A percentile compares a stretch with the other conserved stretches of the same genome.
Conservation (phyloP, 2,329 filamentous ascomycete species). For the Sordariomycetes sp. region DNA sequence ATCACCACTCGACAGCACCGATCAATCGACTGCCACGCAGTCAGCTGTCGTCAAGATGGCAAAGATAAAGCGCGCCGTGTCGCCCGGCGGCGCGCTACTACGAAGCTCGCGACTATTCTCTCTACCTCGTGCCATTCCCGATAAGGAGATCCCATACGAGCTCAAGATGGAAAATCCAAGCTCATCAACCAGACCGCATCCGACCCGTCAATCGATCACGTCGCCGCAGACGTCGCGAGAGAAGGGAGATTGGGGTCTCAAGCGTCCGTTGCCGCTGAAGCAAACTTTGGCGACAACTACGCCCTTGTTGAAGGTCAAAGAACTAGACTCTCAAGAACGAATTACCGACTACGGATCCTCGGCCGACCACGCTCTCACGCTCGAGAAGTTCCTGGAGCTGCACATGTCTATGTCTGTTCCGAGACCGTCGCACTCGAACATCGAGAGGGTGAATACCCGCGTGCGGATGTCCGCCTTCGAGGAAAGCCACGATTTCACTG, state of each 20-base stretch:
- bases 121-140: constrained; percentile 66
- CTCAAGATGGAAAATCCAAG: constrained; percentile 42
- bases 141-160: no score
- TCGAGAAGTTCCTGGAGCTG: constrained; percentile 82
- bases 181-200: constrained; percentile 56
- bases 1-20: no score
- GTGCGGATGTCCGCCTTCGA: constrained; percentile 61
- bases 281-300: constrained; percentile 63
- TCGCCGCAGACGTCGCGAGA: constrained; percentile 64
- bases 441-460: no score
- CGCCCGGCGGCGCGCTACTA: constrained; percentile 61
- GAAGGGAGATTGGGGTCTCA: constrained; percentile 87
- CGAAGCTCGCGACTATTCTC: constrained; percentile 86
- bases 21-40: no score
- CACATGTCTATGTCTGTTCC: constrained; percentile 59
- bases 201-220: constrained; percentile 75
- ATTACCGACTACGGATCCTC: constrained; percentile 84
- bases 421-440: neutral
- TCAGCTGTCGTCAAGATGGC: no score
- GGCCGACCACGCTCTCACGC: constrained; percentile 68
- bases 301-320: constrained; percentile 67
- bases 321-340: constrained; percentile 77
- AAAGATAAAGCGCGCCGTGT: no score
- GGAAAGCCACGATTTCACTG: constrained; percentile 37
- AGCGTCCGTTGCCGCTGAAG: constrained; percentile 70